Base-by-base conservation (phyloP, 2,329 filamentous ascomycete genomes). In the Ceratocystis eucalypticola region DNA sequence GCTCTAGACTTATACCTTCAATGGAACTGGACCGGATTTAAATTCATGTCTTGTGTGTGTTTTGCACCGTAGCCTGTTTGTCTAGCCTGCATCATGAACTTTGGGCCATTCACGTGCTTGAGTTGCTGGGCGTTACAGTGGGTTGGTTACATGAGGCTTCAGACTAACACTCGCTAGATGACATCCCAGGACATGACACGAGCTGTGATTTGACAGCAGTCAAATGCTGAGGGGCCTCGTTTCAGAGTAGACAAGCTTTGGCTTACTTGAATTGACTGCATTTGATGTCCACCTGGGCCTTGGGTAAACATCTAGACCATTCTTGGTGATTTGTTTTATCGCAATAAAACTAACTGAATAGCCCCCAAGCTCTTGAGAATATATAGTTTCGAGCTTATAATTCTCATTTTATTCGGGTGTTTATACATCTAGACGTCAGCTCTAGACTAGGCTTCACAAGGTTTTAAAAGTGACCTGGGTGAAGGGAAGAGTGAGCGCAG, bases 1-100 rank as follows among this genome's bases (percentile, higher is more conserved):
- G 55, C 55, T 59, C 55, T 59, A 59, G 55, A 59, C 30, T 59
- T 33, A 20, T 59, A n/a, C 55, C 55, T 59, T 59, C 55, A 59
- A 59, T 59, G 55, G 55, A 59, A 59, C 7, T 59, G 55, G 3
- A 59, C 55, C 55, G 17, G 5, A 59, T 37, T 30, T 6, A 37
- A 59, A 33, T 17, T 30, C 15, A 33, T 41, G 10, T 41, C 37
- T 41, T 41, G 37, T 41, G 10, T 15, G 37, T 41, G 37, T 15
- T 41, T 41, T 41, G 10, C 37, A 41, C 3, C 10, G 20, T 57
- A n/a, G 33, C 28, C n/a, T 53, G 48, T 53, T 50, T 10, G 46
- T 10, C 48, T 25, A 3, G 33, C 3, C 33, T 3, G 53, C 28
- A 57, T 20, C 20, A 15, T 53, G 22, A 37, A 15, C 5, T 37